Evolutionary conservation across 1,284 basidiomycete genomes (phyloP).

Genomic region (Ceratobasidium sp.): DNA sequence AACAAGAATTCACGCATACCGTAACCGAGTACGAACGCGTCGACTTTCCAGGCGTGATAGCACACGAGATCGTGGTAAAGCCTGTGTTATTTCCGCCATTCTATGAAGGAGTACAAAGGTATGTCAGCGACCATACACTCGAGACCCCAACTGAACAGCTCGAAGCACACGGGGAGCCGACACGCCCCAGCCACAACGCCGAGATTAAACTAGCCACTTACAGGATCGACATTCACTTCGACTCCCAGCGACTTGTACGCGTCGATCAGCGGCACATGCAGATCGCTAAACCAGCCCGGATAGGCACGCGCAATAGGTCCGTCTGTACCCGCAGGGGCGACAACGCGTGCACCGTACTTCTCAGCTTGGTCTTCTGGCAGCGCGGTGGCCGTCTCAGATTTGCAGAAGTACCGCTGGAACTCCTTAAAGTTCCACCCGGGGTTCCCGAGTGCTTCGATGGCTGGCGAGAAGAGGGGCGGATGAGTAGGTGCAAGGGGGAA

Average conservation of each 20-base stretch:
- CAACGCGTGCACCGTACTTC: conserved; percentile 19
- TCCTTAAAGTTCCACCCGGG: conserved; percentile 40
- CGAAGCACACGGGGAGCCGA: not conserved
- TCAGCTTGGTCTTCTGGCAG: conserved; percentile 25
- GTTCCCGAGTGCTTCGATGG: conserved; percentile 40
- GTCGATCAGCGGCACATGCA: conserved; percentile 29
- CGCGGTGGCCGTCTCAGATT: conserved; percentile 28
- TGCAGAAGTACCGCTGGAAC: conserved; percentile 36
- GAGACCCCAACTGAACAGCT: too few species aligned
- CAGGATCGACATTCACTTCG: conserved; percentile 35
- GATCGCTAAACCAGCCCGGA: conserved; percentile 33
- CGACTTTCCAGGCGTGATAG: conserved; percentile 33
- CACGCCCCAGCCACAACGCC: not conserved
- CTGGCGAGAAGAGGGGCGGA: not conserved
- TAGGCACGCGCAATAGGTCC: conserved; percentile 34
- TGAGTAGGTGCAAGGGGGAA: not conserved
- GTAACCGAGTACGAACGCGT: conserved; percentile 36
- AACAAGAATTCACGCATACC: not conserved
- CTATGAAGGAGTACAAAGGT: conserved; percentile 4
- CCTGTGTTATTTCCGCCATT: conserved; percentile 33
- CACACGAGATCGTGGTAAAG: conserved; percentile 22
- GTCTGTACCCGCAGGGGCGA: conserved; percentile 27
- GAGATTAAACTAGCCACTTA: not conserved
- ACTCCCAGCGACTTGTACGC: conserved; percentile 38
- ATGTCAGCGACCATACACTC: too few species aligned